phyloP scores from a whole-genome alignment of 371 early-diverging fungal species.

The Rhizopus arrhizus region DNA sequence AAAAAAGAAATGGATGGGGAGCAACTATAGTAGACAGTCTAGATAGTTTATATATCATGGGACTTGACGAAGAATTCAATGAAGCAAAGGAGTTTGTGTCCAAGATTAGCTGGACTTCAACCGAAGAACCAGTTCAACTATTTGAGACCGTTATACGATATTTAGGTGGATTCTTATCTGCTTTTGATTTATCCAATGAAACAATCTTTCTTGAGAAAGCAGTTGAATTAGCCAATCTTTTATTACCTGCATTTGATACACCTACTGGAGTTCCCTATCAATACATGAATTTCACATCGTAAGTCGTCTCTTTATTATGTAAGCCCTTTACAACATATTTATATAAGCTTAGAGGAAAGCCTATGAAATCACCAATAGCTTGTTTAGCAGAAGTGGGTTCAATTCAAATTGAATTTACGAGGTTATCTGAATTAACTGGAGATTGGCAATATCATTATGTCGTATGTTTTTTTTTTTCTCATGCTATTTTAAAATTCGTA shows the following conservation, averaged over 20 bases:
- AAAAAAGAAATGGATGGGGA: slow-evolving; percentile 38
- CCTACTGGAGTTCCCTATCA: slow-evolving; percentile 67
- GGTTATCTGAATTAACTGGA: slow-evolving; percentile 75
- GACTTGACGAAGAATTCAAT: slow-evolving; percentile 67
- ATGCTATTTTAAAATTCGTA: not conserved
- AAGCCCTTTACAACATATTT: slow-evolving; percentile 36
- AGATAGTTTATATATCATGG: slow-evolving; percentile 83
- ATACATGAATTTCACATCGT: slow-evolving; percentile 41
- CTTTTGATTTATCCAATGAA: slow-evolving; percentile 69
- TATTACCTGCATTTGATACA: slow-evolving; percentile 61
- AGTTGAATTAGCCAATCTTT: slow-evolving; percentile 53
- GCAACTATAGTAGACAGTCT: slow-evolving; percentile 82
- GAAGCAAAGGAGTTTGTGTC: slow-evolving; percentile 66
- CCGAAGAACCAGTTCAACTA: slow-evolving; percentile 41
- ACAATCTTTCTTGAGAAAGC: slow-evolving; percentile 50
- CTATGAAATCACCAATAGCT: slow-evolving; percentile 31
- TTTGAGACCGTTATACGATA: slow-evolving; percentile 91
- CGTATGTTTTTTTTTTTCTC: slow-evolving; percentile 31
- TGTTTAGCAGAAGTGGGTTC: slow-evolving; percentile 87
- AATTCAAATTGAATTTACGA: slow-evolving; percentile 83
- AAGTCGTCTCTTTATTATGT: slow-evolving; percentile 54
- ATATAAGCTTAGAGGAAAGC: slow-evolving; percentile 29
- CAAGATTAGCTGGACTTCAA: slow-evolving; percentile 43
- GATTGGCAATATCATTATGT: slow-evolving; percentile 61
- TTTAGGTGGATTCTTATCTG: slow-evolving; percentile 83